Evolutionary conservation across 352 stramenopile genomes (phyloP).

Genomic region (Lagenidium sp.): DNA sequence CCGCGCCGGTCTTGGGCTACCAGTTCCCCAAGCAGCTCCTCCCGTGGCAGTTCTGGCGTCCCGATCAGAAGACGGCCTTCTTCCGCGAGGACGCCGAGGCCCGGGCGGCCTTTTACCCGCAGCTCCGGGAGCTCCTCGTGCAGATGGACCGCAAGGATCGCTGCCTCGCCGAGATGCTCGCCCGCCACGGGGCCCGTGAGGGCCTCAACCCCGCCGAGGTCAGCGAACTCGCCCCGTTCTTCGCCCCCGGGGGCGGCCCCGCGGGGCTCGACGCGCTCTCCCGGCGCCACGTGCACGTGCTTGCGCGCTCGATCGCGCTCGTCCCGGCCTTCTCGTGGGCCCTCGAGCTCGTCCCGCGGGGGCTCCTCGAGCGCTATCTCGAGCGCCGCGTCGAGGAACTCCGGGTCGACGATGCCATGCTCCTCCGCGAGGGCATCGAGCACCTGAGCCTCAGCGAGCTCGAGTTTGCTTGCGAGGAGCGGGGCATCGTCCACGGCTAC

Average conservation of each 20-base stretch:
- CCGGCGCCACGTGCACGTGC: constrained; percentile 33
- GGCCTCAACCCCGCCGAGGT: constrained; percentile 46
- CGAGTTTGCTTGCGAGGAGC: constrained; percentile 80
- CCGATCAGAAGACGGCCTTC: constrained; percentile 80
- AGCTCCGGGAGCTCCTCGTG: constrained; percentile 42
- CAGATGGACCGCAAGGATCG: constrained; percentile 58
- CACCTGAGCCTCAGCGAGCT: constrained; percentile 68
- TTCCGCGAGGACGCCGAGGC: constrained; percentile 48
- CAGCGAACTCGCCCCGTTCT: constrained; percentile 53
- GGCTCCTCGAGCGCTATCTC: constrained; percentile 33
- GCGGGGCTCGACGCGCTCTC: constrained; percentile 34
- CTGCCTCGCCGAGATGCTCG: constrained; percentile 37
- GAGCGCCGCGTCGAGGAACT: constrained; percentile 51
- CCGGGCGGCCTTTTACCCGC: constrained; percentile 44
- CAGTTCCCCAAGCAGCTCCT: constrained; percentile 80
- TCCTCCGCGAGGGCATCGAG: constrained; percentile 61
- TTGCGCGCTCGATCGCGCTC: constrained; percentile 43
- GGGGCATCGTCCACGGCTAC: constrained; percentile 61
- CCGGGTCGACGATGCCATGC: constrained; percentile 59
- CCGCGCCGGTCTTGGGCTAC: constrained; percentile 67
- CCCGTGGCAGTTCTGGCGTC: constrained; percentile 82
- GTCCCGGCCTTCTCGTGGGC: constrained; percentile 52
- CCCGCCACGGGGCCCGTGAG: constrained; percentile 4
- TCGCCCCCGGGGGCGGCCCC: constrained; percentile 22
- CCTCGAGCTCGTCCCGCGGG: constrained; percentile 29